Conservation (phyloP, 1,139 yeast species). For the Pichia norvegensis region DNA sequence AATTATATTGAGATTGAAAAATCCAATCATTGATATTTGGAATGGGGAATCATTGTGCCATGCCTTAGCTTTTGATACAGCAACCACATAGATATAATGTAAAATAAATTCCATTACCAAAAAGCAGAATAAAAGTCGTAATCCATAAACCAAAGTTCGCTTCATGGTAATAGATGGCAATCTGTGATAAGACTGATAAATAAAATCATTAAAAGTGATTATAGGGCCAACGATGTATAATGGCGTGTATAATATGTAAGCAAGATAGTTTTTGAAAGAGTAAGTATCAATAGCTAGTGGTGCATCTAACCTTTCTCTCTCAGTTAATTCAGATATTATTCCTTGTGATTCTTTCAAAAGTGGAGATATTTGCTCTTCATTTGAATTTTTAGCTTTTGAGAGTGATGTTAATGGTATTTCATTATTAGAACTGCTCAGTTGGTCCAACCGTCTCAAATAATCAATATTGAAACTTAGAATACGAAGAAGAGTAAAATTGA, state of each 20-base stretch:
- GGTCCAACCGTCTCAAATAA: constrained; percentile 37
- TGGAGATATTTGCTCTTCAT: constrained; percentile 15
- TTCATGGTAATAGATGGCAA: constrained; percentile 46
- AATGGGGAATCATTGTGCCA: constrained; percentile 89
- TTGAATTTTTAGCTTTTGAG: constrained; percentile 15
- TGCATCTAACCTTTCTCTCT: constrained; percentile 59
- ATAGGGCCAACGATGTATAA: constrained; percentile 93
- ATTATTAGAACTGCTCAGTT: constrained; percentile 1
- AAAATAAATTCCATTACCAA: constrained; percentile 81
- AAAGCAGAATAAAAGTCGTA: constrained; percentile 64
- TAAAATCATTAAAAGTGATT: constrained; percentile 82
- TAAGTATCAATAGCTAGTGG: constrained; percentile 59
- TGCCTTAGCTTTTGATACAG: constrained; percentile 80
- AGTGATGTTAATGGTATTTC: constrained; percentile 7
- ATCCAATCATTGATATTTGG: constrained; percentile 89
- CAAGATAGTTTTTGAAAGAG: constrained; percentile 52
- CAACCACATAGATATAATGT: constrained; percentile 88
- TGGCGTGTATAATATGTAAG: constrained; percentile 81
- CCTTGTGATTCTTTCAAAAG: constrained; percentile 3
- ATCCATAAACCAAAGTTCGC: constrained; percentile 53
- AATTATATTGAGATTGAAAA: constrained; percentile 79
- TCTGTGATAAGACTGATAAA: constrained; percentile 54
- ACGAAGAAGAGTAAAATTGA: constrained; percentile 79
- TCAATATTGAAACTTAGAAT: constrained; percentile 81
- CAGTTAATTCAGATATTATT: constrained; percentile 34